phyloP scores from a whole-genome alignment of 805 yeast species.

The Kuraishia piskuri region DNA sequence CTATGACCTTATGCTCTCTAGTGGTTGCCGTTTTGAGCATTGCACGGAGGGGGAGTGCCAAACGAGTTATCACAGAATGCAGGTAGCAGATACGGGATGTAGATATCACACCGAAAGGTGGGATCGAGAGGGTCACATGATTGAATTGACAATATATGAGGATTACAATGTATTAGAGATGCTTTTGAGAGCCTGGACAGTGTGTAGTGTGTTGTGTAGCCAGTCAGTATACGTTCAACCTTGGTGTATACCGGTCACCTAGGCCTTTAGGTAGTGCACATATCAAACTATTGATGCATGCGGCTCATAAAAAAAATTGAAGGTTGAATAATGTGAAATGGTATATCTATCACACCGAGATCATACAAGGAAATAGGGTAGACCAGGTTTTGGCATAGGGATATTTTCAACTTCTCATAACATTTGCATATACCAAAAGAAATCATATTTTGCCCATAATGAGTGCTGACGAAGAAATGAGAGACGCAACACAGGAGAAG shows the following conservation, averaged over 20 bases:
- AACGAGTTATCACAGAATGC: too few species aligned
- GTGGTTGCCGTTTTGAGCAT: background rate
- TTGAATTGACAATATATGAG: too few species aligned
- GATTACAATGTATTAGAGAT: too few species aligned
- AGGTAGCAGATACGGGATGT: too few species aligned
- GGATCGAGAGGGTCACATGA: too few species aligned
- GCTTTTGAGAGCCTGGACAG: too few species aligned
- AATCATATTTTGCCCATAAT: background rate
- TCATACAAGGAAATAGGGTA: background rate
- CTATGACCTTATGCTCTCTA: background rate
- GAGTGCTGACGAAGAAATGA: slow-evolving; percentile 1
- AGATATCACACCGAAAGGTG: too few species aligned
- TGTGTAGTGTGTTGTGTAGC: background rate
- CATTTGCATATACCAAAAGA: background rate
- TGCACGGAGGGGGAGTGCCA: background rate
- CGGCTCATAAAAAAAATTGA: background rate
- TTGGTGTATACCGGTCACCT: background rate
- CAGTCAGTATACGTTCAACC: background rate
- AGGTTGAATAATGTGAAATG: background rate
- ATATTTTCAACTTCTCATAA: too few species aligned
- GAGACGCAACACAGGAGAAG: background rate
- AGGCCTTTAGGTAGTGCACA: background rate
- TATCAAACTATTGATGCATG: background rate
- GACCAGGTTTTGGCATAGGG: too few species aligned
- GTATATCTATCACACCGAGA: background rate